Evolutionary conservation across 2,329 filamentous ascomycete species (phyloP), one percentile per base, ranked within the genome.

Genomic region (Stemphylium beticola): DNA sequence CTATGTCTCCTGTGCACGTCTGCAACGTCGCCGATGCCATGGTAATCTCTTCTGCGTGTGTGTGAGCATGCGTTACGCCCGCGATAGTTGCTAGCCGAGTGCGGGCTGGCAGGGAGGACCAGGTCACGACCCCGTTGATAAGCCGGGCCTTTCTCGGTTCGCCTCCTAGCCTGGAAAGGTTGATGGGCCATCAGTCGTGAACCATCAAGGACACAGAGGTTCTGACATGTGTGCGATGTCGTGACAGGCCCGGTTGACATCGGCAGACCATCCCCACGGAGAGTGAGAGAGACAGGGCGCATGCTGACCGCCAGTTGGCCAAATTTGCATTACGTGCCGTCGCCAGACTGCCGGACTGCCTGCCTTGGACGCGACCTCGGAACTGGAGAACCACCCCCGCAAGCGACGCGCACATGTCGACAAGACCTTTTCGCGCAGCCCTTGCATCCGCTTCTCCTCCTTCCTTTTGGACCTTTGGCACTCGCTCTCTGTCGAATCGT

Each of bases 231-330:
- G 33, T 34, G 38, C 40, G 46, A 40, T 17, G 20, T 40, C 33
- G 36, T 39, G 41, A 32, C 43, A 22, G 43, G 43, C 34, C 47
- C 57, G 55, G 53, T 56, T 24, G 43, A 54, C 48, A 56, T 64
- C 61, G 62, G 57, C 62, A 54, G 59, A n/a, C 43, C 36, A 53
- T 36, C 4, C 43, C 43, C 43, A 48, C 37, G 43, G 37, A 32
- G 40, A 32, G 15, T n/a, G n/a, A n/a, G n/a, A n/a, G n/a, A n/a
- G n/a, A n/a, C n/a, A 14, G 34, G 36, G 33, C 41, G 45, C 39
- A 36, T 31, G 6, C 24, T 39, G 51, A 34, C 51, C 45, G 51
- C 46, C 45, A 43, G 29, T 54, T 33, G 33, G 43, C 22, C 33
- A 17, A 31, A 24, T 22, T 34, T 31, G 3, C 11, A 15, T 18